Conservation (phyloP, 2,329 filamentous ascomycete species). For the Acarospora socialis region DNA sequence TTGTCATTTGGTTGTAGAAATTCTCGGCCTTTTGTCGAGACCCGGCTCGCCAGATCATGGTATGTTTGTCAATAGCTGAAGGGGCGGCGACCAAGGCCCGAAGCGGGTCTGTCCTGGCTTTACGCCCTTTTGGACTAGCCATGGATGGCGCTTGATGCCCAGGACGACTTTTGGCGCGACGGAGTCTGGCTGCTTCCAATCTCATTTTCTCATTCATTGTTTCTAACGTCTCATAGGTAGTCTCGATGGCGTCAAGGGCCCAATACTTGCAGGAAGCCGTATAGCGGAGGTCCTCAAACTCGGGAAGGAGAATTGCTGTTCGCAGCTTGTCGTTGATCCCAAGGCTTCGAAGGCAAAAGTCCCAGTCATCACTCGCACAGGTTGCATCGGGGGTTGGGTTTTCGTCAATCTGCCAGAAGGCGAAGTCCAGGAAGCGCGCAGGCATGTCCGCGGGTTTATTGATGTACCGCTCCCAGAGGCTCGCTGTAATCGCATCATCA, state of each 20-base stretch:
- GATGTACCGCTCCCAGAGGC: background rate
- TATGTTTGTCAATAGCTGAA: background rate
- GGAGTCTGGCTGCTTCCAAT: too few species aligned
- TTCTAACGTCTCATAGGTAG: too few species aligned
- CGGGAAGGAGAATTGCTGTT: constrained; percentile 1
- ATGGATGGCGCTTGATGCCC: too few species aligned
- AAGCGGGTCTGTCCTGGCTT: too few species aligned
- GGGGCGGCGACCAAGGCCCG: constrained; percentile 1
- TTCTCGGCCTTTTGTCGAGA: background rate
- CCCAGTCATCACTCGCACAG: background rate
- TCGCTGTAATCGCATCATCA: background rate
- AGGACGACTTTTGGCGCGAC: too few species aligned
- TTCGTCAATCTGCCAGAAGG: background rate
- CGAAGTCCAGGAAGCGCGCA: background rate
- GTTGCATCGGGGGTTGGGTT: background rate
- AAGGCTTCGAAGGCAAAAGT: background rate
- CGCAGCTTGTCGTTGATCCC: constrained; percentile 1
- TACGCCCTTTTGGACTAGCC: too few species aligned
- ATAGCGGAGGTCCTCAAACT: constrained; percentile 2
- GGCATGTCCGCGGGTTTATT: background rate
- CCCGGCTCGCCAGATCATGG: constrained; percentile 4
- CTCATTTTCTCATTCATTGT: too few species aligned
- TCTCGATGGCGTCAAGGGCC: too few species aligned
- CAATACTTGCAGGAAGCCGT: constrained; percentile 4
- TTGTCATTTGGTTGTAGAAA: constrained; percentile 1